These are phyloP conservation scores for Boletales sp. DNA, from an alignment of 768 basidiomycete genomes.

Conservation along the genomic window DNA sequence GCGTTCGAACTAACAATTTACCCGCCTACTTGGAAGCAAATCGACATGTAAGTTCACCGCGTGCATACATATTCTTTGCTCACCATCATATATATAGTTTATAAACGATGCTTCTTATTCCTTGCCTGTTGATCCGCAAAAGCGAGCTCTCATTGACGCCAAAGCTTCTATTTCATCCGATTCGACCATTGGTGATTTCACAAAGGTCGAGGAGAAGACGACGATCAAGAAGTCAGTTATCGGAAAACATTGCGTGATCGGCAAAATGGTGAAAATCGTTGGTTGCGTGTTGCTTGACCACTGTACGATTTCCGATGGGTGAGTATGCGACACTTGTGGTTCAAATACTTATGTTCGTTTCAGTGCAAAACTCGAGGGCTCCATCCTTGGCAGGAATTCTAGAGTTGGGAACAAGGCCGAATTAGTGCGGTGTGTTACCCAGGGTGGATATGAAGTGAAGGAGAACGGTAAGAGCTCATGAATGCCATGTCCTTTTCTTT, in stretches of 20 bases:
- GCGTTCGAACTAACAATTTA: constrained; percentile 74
- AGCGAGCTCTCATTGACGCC: constrained; percentile 67
- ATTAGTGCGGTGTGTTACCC: constrained; percentile 64
- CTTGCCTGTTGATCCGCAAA: constrained; percentile 58
- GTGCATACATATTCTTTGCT: constrained; percentile 2
- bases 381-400: constrained; percentile 71
- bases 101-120: constrained; percentile 49
- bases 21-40: constrained; percentile 78
- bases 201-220: constrained; percentile 75
- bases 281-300: constrained; percentile 88
- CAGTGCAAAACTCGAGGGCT: constrained; percentile 75
- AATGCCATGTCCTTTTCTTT: not conserved
- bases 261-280: constrained; percentile 77
- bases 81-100: constrained; percentile 33
- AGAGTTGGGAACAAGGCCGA: constrained; percentile 70
- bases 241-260: constrained; percentile 81
- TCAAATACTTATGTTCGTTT: constrained; percentile 6
- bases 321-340: not conserved
- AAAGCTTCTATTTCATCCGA: constrained; percentile 83
- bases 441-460: constrained; percentile 72
- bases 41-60: constrained; percentile 52
- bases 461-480: constrained; percentile 47
- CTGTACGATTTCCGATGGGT: constrained; percentile 87
- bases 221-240: constrained; percentile 78
- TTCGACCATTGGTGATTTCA: constrained; percentile 78